Evolutionary conservation across 495 filamentous ascomycete species (phyloP).

Genomic region (Bacidia rubella): DNA sequence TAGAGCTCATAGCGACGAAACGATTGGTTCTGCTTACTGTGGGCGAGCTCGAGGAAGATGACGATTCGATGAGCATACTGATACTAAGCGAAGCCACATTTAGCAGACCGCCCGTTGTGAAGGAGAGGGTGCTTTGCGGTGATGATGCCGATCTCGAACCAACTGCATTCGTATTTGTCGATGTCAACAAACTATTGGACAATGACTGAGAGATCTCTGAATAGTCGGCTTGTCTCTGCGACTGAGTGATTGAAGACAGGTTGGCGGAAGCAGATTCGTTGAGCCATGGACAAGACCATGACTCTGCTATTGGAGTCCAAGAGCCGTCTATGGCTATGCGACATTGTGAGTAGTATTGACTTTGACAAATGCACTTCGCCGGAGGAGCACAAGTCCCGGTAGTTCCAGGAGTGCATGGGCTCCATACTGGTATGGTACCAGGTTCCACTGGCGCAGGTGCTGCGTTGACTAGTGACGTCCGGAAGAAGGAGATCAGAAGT

Average conservation of each 20-base stretch:
- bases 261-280: not conserved
- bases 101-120: too few species aligned
- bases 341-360: not conserved
- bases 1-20: too few species aligned
- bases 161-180: not conserved
- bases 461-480: not conserved
- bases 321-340: not conserved
- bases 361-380: not conserved
- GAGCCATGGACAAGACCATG: not conserved
- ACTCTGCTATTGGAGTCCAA: not conserved
- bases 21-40: too few species aligned
- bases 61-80: too few species aligned
- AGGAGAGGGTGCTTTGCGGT: not conserved
- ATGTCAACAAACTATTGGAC: not conserved
- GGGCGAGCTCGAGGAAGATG: too few species aligned
- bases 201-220: not conserved
- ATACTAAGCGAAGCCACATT: too few species aligned
- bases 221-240: not conserved
- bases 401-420: not conserved
- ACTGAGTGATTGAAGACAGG: not conserved
- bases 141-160: not conserved
- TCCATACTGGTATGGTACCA: not conserved
- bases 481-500: not conserved
- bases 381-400: not conserved
- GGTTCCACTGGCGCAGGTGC: not conserved